phyloP scores from a whole-genome alignment of 106 monocot genomes.

The Dioscorea dumetorum region DNA sequence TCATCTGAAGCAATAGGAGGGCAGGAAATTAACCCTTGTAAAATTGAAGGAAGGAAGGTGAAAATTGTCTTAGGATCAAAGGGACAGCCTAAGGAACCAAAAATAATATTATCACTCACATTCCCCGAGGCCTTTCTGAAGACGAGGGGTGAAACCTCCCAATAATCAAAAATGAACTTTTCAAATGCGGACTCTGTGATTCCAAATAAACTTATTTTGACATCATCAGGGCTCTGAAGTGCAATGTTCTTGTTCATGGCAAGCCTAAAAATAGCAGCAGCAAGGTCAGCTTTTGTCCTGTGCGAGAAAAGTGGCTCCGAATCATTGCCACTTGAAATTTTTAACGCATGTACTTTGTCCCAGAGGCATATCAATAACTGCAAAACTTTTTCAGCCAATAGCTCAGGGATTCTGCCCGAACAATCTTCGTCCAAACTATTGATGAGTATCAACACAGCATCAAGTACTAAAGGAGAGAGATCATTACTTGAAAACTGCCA shows the following conservation, averaged over 20 bases:
- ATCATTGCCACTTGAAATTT: constrained; percentile 5
- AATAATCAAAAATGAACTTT: constrained; percentile 41
- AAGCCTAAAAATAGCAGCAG: constrained; percentile 72
- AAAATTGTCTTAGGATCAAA: constrained; percentile 27
- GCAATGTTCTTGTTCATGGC: constrained; percentile 34
- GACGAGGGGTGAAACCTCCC: constrained; percentile 67
- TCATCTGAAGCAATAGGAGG: constrained; percentile 80
- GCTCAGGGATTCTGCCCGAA: constrained; percentile 24
- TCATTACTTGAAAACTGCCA: constrained; percentile 4
- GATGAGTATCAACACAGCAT: constrained; percentile 40
- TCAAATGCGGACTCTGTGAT: constrained; percentile 24
- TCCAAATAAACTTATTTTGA: constrained; percentile 50
- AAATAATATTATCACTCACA: constrained; percentile 15
- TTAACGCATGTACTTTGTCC: constrained; percentile 4
- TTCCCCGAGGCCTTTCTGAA: constrained; percentile 15
- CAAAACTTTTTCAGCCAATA: constrained; percentile 18
- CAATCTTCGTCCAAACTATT: constrained; percentile 32
- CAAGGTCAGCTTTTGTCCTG: constrained; percentile 34
- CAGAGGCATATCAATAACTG: constrained; percentile 28
- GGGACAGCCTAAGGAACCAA: constrained; percentile 28
- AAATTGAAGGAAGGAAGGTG: constrained; percentile 29
- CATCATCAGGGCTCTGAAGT: constrained; percentile 16
- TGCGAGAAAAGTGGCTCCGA: not conserved
- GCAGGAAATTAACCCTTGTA: constrained; percentile 42
- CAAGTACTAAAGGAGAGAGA: constrained; percentile 23